Percentiles rank a stretch among this genome's conserved stretches.
Conservation (phyloP, 257 asterid species). For the Prunella vulgaris region DNA sequence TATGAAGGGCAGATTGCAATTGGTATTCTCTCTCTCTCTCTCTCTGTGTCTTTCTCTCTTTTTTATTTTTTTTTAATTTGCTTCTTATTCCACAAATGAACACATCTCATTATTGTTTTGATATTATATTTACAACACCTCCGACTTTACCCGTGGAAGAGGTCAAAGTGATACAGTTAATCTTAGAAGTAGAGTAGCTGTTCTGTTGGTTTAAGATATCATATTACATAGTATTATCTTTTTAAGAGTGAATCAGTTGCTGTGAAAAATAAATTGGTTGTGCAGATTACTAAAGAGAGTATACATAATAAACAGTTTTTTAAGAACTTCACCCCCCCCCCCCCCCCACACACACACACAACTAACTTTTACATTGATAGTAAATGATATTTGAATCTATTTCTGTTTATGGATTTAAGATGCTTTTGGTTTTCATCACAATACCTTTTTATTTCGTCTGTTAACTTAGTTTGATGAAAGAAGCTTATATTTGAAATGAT, state of each 20-base stretch:
- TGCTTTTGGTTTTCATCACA: background rate
- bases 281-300: background rate
- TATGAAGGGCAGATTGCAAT: constrained; percentile 80
- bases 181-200: background rate
- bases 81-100: background rate
- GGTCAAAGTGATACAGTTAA: no score
- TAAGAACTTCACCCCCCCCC: background rate
- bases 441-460: background rate
- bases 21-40: constrained; percentile 45
- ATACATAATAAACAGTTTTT: background rate
- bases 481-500: background rate
- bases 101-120: constrained; percentile 2
- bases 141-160: no score
- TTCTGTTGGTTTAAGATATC: background rate
- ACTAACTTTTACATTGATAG: no score
- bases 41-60: background rate
- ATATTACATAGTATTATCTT: background rate
- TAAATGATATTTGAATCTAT: no score
- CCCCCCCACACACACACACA: no score
- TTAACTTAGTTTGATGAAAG: background rate
- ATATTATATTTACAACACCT: background rate
- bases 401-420: no score
- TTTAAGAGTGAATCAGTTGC: background rate
- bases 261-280: background rate
- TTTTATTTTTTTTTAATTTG: no score